Evolutionary conservation across 352 stramenopile genomes (phyloP), one percentile per base, ranked within the genome.

Genomic region (Phytophthora hibernalis): DNA sequence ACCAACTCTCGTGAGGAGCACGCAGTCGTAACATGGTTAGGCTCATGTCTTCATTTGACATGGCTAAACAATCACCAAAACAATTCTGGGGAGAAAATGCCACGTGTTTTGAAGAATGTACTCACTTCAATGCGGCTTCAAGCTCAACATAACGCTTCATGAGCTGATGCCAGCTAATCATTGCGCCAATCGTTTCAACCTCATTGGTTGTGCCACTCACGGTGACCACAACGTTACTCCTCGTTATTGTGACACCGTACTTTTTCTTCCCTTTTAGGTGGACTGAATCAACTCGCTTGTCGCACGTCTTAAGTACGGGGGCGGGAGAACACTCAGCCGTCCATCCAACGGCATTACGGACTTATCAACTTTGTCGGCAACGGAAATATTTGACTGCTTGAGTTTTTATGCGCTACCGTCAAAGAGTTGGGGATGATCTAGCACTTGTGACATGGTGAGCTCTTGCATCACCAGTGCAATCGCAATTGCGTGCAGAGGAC

Each of bases 101-200:
- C 2, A 15, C 20, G 12, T 37, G 16, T 3, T 47, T 45, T 15
- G 21, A 21, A n/a, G 7, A 5, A 13, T 20, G 5, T 9, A 57
- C 31, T 20, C 50, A 47, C 15, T 35, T 43, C 24, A 56, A 9
- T 33, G 50, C 50, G 5, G 11, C 5, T 24, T 38, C 24, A 10
- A 53, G 24, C 13, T 53, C 20, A 21, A 37, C 11, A 22, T 57
- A 48, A 6, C 33, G 33, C 7, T 48, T 20, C 16, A 57, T 20
- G 2, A 47, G 13, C 15, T 2, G 45, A 13, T 47, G 10, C 31
- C 50, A 47, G 3, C 35, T 37, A 40, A 24, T 57, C 30, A 57
- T 57, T 18, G 50, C 33, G 45, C 45, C 50, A 24, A 57, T 35
- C 13, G 30, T n/a, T 28, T 24, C 50, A 35, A 35, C 18, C 7